These are phyloP conservation scores for Candida maris DNA, from an alignment of 805 yeast species.

Conservation along the genomic window DNA sequence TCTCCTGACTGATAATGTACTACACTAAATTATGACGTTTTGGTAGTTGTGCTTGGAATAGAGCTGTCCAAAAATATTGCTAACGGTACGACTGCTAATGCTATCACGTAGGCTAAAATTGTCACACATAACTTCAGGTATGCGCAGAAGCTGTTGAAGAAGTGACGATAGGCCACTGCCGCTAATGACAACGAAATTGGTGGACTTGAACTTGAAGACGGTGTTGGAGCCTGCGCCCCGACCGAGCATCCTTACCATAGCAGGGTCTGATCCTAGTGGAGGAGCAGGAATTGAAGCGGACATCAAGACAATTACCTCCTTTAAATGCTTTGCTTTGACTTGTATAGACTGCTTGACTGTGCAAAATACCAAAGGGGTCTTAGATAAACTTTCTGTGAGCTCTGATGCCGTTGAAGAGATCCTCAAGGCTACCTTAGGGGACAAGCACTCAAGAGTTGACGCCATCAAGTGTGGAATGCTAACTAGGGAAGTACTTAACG, in stretches of 20 bases:
- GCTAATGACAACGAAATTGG: no score
- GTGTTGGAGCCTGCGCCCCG: no score
- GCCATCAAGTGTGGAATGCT: slow-evolving; percentile 81
- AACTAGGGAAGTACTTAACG: slow-evolving; percentile 49
- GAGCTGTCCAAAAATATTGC: no score
- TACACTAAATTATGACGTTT: no score
- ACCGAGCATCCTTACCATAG: slow-evolving; percentile 45
- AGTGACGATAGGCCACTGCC: no score
- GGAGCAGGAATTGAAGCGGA: slow-evolving; percentile 95
- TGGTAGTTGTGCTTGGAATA: no score
- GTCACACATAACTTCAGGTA: no score
- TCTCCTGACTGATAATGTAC: no score
- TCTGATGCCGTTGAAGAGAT: slow-evolving; percentile 43
- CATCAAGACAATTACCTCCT: slow-evolving; percentile 71
- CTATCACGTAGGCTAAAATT: no score
- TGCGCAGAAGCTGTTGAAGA: no score
- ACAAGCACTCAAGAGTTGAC: slow-evolving; percentile 36
- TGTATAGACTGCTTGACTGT: slow-evolving; percentile 79
- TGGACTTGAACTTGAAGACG: no score
- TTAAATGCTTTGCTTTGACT: slow-evolving; percentile 71
- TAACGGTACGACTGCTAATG: no score
- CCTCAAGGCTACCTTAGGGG: slow-evolving; percentile 37
- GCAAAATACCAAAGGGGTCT: slow-evolving; percentile 59
- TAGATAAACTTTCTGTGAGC: slow-evolving; percentile 40
- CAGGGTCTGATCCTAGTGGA: slow-evolving; percentile 84